Conservation (phyloP, 345 rosid genomes). For the Clausena lansium region DNA sequence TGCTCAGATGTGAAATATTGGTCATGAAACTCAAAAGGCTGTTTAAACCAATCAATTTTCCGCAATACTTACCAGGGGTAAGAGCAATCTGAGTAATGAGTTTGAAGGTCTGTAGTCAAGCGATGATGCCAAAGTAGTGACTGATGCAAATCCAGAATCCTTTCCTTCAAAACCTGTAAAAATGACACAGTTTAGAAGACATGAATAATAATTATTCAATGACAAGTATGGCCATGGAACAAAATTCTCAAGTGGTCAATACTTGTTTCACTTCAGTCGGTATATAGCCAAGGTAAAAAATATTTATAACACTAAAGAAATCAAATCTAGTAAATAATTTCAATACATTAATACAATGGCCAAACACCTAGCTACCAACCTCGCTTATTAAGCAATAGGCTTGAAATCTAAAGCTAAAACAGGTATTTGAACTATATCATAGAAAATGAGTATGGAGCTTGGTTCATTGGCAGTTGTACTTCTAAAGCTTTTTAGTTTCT, state of each 20-base stretch:
- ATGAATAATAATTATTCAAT: background rate
- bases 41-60: background rate
- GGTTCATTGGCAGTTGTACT: background rate
- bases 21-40: background rate
- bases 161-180: constrained; percentile 56
- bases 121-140: constrained; percentile 70
- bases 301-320: background rate
- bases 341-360: background rate
- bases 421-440: background rate
- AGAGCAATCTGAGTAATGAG: constrained; percentile 62
- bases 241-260: background rate
- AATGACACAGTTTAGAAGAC: constrained; percentile 13
- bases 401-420: background rate
- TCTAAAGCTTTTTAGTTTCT: background rate
- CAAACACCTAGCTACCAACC: background rate
- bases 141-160: constrained; percentile 62
- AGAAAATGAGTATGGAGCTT: background rate
- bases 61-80: constrained; percentile 66
- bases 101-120: constrained; percentile 73
- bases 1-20: background rate
- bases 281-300: background rate
- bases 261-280: background rate
- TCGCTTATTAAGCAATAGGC: background rate
- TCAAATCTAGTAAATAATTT: background rate
- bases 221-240: background rate